Evolutionary conservation across 192 early-diverging fungal genomes (phyloP), one percentile per base, ranked within the genome.

Genomic region (Coemansia sp.): DNA sequence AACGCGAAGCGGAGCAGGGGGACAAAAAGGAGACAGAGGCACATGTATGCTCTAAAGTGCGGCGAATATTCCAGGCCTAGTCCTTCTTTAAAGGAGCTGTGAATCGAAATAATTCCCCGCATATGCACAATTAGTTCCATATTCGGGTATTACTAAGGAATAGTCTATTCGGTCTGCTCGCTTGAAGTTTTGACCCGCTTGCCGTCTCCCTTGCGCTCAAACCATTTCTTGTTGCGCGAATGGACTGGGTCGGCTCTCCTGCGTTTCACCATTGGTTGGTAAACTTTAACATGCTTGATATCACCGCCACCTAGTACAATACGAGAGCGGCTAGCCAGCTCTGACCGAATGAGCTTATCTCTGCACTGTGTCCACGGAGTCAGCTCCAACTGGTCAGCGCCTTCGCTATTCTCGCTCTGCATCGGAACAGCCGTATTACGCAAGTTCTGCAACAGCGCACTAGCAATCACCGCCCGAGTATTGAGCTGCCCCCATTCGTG

Each of bases 221-320:
- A 49, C 82, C 82, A 84, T 33, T 65, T 62, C 50, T 67, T 67
- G 66, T 84, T 84, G 35, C 82, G 73, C 66, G 52, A 57, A 11
- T 76, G 70, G 11, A 80, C 82, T 7, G 73, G 74, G n/a, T 68
- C 71, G 17, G 77, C 77, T 14, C 77, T 62, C 50, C 59, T 70
- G 52, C 82, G 73, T 62, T 76, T 37, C n/a, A 52, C 46, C 50
- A 84, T 64, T 14, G 76, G 74, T 63, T 66, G 72, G n/a, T 84
- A 84, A n/a, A 42, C 69, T 39, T 67, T 42, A 33, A 75, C 44
- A n/a, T 62, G 21, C 63, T 62, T 69, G 43, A 73, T 44, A 23
- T n/a, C 17, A 6, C 82, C 82, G 30, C 70, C 82, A 43, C 82
- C 82, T 21, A 80, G 39, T 7, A 74, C 49, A 21, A 63, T 13